Percentiles rank a stretch among this genome's conserved stretches.
Conservation (phyloP, 163 green algal genomes). For the Chlamydomonas reinhardtii region DNA sequence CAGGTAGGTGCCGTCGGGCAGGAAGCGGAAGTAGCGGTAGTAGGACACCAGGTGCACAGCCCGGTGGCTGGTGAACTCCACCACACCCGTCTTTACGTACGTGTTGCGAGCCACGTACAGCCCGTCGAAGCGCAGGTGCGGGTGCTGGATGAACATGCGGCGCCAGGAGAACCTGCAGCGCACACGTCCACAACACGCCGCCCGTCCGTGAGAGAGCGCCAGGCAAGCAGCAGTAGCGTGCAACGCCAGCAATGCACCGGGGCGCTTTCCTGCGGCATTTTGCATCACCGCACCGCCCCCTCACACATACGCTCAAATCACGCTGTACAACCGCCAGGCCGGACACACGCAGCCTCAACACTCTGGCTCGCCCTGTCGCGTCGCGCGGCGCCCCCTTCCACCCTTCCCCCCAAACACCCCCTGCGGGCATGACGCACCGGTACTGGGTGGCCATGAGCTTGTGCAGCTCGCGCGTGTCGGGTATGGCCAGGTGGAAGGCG, state of each 20-base stretch:
- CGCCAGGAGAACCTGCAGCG: conserved; percentile 45
- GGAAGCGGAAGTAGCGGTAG: conserved; percentile 80
- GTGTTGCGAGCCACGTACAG: conserved; percentile 83
- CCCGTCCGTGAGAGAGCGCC: background rate
- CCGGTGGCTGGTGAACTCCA: conserved; percentile 71
- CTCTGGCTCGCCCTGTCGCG: too few relatives aligned
- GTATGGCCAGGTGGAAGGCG: conserved; percentile 58
- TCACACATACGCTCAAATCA: too few relatives aligned
- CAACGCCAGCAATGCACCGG: too few relatives aligned
- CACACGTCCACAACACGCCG: too few relatives aligned
- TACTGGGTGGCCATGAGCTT: conserved; percentile 33
- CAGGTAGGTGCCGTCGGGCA: conserved; percentile 83
- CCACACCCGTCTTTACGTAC: conserved; percentile 81
- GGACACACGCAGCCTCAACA: too few relatives aligned
- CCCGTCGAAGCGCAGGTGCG: conserved; percentile 87
- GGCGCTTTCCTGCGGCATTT: too few relatives aligned
- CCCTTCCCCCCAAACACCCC: too few relatives aligned
- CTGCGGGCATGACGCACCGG: conserved; percentile 7
- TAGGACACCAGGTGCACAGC: conserved; percentile 68
- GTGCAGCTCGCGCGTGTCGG: conserved; percentile 14
- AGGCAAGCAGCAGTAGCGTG: too few relatives aligned
- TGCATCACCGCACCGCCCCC: too few relatives aligned
- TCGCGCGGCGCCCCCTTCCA: too few relatives aligned
- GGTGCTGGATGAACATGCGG: conserved; percentile 81
- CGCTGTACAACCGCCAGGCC: too few relatives aligned